Evolutionary conservation across 2,329 filamentous ascomycete species (phyloP).

Genomic region (Ophiostoma triangulosporum): DNA sequence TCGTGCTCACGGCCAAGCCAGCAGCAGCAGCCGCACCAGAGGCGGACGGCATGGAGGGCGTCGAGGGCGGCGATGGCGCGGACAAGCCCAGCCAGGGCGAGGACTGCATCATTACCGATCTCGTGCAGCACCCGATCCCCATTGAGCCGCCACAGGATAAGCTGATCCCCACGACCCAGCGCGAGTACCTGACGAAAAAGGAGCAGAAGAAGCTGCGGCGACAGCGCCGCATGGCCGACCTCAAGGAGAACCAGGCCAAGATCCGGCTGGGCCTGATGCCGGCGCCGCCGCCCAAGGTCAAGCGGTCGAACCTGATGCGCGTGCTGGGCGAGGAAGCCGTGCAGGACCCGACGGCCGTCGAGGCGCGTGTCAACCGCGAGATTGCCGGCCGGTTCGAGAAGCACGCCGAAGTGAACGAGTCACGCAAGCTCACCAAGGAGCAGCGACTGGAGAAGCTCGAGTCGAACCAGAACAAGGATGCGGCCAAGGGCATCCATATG

Average conservation of each 20-base stretch:
- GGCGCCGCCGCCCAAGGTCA: conserved; percentile 87
- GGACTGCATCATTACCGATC: conserved; percentile 81
- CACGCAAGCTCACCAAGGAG: conserved; percentile 79
- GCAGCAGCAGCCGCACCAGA: background rate
- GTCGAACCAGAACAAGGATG: conserved; percentile 74
- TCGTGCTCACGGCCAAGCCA: conserved; percentile 28
- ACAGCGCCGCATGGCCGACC: conserved; percentile 78
- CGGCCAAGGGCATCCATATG: conserved; percentile 70
- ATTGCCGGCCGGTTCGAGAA: conserved; percentile 73
- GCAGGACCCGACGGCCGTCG: conserved; percentile 93
- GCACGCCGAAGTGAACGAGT: conserved; percentile 68
- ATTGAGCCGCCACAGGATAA: conserved; percentile 87
- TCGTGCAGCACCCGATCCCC: conserved; percentile 84
- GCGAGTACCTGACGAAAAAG: conserved; percentile 81
- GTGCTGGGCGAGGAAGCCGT: conserved; percentile 84
- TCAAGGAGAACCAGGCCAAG: conserved; percentile 95
- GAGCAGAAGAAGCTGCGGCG: conserved; percentile 86
- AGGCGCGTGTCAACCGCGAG: conserved; percentile 83
- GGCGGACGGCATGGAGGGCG: conserved; percentile 21
- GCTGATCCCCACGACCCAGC: conserved; percentile 62
- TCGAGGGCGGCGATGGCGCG: background rate
- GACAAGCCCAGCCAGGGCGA: conserved; percentile 39
- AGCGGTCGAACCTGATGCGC: conserved; percentile 94
- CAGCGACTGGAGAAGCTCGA: conserved; percentile 73
- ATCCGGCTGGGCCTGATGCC: conserved; percentile 82